These are phyloP conservation scores for Neurospora sp. DNA, from an alignment of 495 filamentous ascomycete genomes.

Conservation along the genomic window DNA sequence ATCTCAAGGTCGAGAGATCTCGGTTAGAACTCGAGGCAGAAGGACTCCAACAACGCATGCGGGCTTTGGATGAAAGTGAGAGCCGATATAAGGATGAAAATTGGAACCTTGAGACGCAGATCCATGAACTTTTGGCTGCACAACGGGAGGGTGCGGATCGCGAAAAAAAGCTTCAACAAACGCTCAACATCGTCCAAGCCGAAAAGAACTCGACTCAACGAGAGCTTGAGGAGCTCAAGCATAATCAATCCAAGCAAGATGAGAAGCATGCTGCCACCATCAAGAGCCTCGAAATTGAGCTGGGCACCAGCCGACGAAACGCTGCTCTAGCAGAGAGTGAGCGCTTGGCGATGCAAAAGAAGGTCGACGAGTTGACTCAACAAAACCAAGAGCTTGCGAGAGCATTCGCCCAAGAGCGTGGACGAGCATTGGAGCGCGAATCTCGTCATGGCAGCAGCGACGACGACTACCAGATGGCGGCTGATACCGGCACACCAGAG, in stretches of 20 bases:
- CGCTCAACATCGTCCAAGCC: constrained; percentile 52
- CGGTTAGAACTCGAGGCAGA: constrained; percentile 74
- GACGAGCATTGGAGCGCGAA: constrained; percentile 54
- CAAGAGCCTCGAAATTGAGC: constrained; percentile 82
- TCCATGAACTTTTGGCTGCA: constrained; percentile 66
- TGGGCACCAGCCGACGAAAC: constrained; percentile 66
- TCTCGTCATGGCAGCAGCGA: constrained; percentile 45
- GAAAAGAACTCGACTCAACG: constrained; percentile 71
- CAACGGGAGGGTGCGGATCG: constrained; percentile 64
- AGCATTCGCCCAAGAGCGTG: constrained; percentile 58
- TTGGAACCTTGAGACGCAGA: constrained; percentile 85
- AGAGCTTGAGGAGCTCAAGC: constrained; percentile 81
- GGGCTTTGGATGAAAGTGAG: constrained; percentile 81
- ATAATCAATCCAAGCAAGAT: constrained; percentile 60
- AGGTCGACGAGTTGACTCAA: constrained; percentile 71
- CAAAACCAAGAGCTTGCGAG: constrained; percentile 86
- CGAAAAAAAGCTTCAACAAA: constrained; percentile 68
- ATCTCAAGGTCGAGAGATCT: constrained; percentile 60
- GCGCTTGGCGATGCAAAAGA: constrained; percentile 60
- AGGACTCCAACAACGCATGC: constrained; percentile 65
- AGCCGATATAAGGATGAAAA: constrained; percentile 95
- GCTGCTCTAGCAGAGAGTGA: constrained; percentile 67
- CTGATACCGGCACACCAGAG: constrained; percentile 69
- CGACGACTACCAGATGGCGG: constrained; percentile 53
- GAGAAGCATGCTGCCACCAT: constrained; percentile 67